phyloP scores from a whole-genome alignment of 768 basidiomycete species.

The Collybiopsis confluens region DNA sequence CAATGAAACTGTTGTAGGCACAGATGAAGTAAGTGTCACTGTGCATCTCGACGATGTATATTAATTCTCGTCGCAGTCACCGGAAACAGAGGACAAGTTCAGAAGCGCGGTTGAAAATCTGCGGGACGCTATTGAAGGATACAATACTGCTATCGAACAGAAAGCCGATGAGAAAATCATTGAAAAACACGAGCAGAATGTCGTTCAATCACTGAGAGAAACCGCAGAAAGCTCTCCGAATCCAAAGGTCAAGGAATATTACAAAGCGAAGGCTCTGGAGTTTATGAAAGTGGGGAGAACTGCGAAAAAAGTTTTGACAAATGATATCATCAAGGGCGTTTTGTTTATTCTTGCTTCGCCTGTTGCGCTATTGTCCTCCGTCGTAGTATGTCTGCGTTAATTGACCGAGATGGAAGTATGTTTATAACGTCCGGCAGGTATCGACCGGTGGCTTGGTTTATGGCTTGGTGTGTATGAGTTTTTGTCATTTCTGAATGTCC shows the following conservation, averaged over 20 bases:
- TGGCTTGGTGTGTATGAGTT: neutral
- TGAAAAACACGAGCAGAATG: neutral
- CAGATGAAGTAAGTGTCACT: neutral
- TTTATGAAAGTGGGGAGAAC: constrained; percentile 5
- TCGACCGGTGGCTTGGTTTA: constrained; percentile 1
- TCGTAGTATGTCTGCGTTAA: neutral
- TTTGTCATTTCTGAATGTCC: neutral
- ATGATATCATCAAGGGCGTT: constrained; percentile 1
- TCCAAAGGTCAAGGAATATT: constrained; percentile 2
- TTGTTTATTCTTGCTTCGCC: constrained; percentile 3
- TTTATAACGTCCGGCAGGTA: neutral
- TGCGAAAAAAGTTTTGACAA: constrained; percentile 3
- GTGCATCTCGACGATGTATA: too few relatives aligned
- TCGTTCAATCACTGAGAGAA: neutral
- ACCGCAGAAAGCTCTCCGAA: constrained; percentile 1
- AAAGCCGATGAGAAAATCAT: constrained; percentile 2
- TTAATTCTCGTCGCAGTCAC: neutral
- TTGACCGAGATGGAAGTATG: neutral
- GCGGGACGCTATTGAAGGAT: constrained; percentile 3
- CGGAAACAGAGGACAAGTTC: constrained; percentile 4
- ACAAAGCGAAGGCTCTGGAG: constrained; percentile 2
- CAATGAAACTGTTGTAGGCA: neutral
- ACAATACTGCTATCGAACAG: neutral
- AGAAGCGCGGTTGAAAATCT: neutral
- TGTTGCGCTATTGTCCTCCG: constrained; percentile 1